Evolutionary conservation across 2,329 filamentous ascomycete species (phyloP).

Genomic region (Neurospora crassa): DNA sequence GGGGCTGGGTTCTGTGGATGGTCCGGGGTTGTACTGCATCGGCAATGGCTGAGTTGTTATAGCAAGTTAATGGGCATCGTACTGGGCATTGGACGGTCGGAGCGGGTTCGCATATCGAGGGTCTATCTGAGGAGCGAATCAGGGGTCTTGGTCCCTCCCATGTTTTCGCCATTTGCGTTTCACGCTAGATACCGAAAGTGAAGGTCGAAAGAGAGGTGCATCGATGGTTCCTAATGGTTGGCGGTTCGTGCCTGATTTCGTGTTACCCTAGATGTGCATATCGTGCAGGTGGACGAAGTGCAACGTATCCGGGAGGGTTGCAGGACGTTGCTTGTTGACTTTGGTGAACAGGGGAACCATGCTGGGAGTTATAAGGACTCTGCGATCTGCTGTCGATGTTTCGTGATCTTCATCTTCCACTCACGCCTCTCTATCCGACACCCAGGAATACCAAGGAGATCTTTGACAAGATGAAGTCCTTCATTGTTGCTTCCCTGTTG

Average conservation of each 20-base stretch:
- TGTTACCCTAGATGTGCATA: background rate
- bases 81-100: background rate
- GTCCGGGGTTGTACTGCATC: constrained; percentile 4
- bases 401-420: background rate
- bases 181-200: background rate
- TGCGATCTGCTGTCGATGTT: background rate
- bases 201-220: background rate
- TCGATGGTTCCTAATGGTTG: background rate
- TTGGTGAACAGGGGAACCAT: background rate
- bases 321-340: background rate
- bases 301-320: background rate
- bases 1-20: background rate
- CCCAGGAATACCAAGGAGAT: background rate
- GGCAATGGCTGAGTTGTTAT: constrained; percentile 9
- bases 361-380: background rate
- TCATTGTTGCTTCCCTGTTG: constrained; percentile 11
- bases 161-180: background rate
- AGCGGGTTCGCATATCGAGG: background rate
- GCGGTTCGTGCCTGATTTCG: background rate
- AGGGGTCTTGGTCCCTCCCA: background rate
- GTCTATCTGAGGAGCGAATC: background rate
- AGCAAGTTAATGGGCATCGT: background rate
- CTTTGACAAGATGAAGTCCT: constrained; percentile 15
- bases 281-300: background rate
- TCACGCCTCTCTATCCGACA: background rate